Evolutionary conservation across 2,329 filamentous ascomycete species (phyloP).

Genomic region (Colletotrichum scovillei): DNA sequence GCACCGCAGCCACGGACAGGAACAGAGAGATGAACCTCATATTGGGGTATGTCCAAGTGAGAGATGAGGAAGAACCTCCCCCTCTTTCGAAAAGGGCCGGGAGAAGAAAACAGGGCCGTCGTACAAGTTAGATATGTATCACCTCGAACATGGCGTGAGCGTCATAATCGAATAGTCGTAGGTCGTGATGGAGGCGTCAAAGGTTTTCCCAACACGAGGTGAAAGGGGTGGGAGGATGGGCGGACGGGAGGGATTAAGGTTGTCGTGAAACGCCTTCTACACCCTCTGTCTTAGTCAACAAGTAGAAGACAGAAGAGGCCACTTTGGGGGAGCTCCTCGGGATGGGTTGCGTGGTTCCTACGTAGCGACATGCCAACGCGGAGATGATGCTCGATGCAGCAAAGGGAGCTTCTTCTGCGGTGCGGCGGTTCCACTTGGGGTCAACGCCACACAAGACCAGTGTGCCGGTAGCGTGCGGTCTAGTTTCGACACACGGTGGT

Average conservation of each 20-base stretch:
- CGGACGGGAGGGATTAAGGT: constrained; percentile 27
- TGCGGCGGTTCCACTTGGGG: constrained; percentile 27
- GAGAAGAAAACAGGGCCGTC: background rate
- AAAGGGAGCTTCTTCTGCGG: background rate
- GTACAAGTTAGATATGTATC: constrained; percentile 25
- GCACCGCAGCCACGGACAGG: constrained; percentile 21
- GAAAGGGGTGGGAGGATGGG: background rate
- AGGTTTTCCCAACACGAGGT: background rate
- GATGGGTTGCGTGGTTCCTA: constrained; percentile 1
- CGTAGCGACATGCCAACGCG: constrained; percentile 28
- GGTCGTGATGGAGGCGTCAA: constrained; percentile 25
- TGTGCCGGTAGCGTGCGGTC: constrained; percentile 12
- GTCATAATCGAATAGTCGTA: constrained; percentile 5
- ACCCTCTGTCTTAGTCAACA: constrained; percentile 22
- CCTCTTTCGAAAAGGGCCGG: constrained; percentile 1
- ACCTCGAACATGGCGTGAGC: constrained; percentile 25
- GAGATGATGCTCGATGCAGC: constrained; percentile 32
- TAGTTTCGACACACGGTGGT: background rate
- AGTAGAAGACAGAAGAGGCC: background rate
- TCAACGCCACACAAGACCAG: constrained; percentile 28
- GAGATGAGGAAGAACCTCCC: constrained; percentile 2
- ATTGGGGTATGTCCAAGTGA: background rate
- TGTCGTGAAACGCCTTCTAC: constrained; percentile 26
- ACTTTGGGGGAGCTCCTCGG: constrained; percentile 10
- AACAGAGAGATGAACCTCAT: constrained; percentile 31